Conservation (phyloP, 1,284 basidiomycete genomes). For the Papiliotrema nemorosa region DNA sequence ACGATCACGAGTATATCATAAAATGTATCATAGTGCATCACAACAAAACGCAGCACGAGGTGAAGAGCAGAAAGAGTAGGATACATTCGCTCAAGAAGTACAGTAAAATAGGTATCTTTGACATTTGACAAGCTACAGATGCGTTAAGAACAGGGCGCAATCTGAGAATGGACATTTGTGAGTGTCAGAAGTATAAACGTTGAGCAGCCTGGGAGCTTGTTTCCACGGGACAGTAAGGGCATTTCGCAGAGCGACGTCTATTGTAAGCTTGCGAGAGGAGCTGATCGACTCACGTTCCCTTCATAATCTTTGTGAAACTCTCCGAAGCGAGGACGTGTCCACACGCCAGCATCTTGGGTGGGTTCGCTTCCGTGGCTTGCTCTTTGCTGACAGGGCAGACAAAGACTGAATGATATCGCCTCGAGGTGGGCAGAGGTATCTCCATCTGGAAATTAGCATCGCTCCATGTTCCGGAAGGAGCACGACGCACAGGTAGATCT, state of each 20-base stretch:
- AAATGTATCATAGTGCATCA: background rate
- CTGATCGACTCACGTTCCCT: conserved; percentile 67
- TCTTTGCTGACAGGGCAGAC: conserved; percentile 98
- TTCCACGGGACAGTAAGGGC: conserved; percentile 49
- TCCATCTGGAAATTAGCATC: conserved; percentile 65
- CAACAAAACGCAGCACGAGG: background rate
- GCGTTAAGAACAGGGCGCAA: too few species aligned
- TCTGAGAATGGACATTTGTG: too few species aligned
- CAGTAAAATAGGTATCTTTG: too few species aligned
- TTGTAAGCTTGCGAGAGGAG: conserved; percentile 1
- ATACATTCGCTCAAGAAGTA: too few species aligned
- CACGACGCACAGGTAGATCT: conserved; percentile 72
- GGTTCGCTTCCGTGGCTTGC: conserved; percentile 86
- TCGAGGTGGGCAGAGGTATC: conserved; percentile 77
- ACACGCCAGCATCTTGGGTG: conserved; percentile 95
- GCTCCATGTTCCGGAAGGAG: background rate
- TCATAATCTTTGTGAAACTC: conserved; percentile 77
- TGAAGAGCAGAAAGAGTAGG: too few species aligned
- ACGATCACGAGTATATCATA: too few species aligned
- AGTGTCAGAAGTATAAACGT: conserved; percentile 41
- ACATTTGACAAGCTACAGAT: too few species aligned
- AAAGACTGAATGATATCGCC: conserved; percentile 94
- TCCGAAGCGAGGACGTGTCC: conserved; percentile 92
- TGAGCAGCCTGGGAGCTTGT: conserved; percentile 38
- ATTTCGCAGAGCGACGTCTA: conserved; percentile 45